phyloP scores from a whole-genome alignment of 805 yeast species.

The Nakazawaea pomicola region DNA sequence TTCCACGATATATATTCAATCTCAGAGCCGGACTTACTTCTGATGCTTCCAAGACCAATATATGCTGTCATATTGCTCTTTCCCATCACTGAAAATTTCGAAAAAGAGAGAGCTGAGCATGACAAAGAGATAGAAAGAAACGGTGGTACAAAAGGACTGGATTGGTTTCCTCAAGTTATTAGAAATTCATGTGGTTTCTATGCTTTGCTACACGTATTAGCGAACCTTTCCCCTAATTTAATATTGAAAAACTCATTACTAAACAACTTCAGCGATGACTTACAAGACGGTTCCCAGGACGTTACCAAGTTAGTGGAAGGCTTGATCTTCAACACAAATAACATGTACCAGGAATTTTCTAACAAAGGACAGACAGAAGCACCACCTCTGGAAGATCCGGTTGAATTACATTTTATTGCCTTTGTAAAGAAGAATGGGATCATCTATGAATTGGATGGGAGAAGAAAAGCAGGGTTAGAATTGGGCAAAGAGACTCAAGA shows the following conservation, averaged over 20 bases:
- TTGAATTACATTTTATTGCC: constrained; percentile 73
- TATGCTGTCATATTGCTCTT: constrained; percentile 73
- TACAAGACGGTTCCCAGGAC: constrained; percentile 8
- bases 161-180: constrained; percentile 86
- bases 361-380: constrained; percentile 62
- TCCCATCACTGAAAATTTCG: constrained; percentile 68
- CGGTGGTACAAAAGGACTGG: constrained; percentile 30
- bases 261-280: constrained; percentile 16
- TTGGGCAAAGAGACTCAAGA: constrained; percentile 35
- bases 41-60: constrained; percentile 78
- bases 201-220: constrained; percentile 65
- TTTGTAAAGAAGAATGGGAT: constrained; percentile 55
- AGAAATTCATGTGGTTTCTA: constrained; percentile 91
- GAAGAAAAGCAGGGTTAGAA: constrained; percentile 70
- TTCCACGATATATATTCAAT: constrained; percentile 83
- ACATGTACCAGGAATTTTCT: constrained; percentile 39
- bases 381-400: constrained; percentile 49
- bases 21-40: constrained; percentile 76
- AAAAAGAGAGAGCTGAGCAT: constrained; percentile 37
- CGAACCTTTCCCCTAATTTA: constrained; percentile 42
- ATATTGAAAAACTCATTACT: constrained; percentile 32
- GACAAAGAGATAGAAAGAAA: constrained; percentile 27
- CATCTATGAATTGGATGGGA: constrained; percentile 84
- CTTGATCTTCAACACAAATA: constrained; percentile 22
- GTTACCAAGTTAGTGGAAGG: constrained; percentile 17